Percentiles rank a stretch among this genome's conserved stretches.
Evolutionary conservation across 2,329 filamentous ascomycete species (phyloP).

Genomic region (Rutstroemia sp.): DNA sequence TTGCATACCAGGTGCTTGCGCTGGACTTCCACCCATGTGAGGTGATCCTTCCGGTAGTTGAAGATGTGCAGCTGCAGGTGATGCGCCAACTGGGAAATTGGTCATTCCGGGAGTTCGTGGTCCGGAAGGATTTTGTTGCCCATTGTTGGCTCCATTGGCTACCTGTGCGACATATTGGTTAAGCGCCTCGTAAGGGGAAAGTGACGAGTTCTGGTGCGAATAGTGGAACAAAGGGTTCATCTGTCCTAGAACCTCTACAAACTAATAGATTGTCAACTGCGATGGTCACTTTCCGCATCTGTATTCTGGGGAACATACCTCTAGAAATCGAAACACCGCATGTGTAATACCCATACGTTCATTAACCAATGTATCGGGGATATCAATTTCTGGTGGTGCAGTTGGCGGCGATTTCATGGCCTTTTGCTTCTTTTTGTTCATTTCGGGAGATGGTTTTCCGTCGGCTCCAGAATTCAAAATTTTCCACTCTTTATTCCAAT

Average conservation of each 20-base stretch:
- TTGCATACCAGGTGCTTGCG: conserved; percentile 56
- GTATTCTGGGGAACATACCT: conserved; percentile 35
- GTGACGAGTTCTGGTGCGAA: conserved; percentile 45
- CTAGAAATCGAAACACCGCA: conserved; percentile 56
- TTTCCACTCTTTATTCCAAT: conserved; percentile 60
- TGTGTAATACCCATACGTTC: conserved; percentile 51
- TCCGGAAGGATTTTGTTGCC: conserved; percentile 18
- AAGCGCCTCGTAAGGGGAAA: conserved; percentile 51
- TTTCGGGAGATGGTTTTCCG: conserved; percentile 53
- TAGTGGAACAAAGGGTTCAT: conserved; percentile 58
- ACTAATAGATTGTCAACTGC: conserved; percentile 33
- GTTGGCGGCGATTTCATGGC: conserved; percentile 51
- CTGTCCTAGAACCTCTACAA: conserved; percentile 59
- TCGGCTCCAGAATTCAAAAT: conserved; percentile 48
- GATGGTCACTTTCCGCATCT: not conserved
- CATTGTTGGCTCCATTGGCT: conserved; percentile 15
- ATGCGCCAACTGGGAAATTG: conserved; percentile 49
- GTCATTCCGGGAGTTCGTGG: conserved; percentile 27
- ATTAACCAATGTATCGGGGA: conserved; percentile 53
- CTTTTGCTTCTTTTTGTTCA: conserved; percentile 60
- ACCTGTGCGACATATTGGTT: conserved; percentile 51
- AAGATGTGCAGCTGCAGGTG: conserved; percentile 52
- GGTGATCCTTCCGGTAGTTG: conserved; percentile 53
- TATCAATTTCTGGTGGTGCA: conserved; percentile 51
- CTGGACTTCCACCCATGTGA: conserved; percentile 50